These are phyloP conservation scores for Nigrospora oryzae DNA, from an alignment of 2,329 filamentous ascomycete genomes.

Conservation along the genomic window DNA sequence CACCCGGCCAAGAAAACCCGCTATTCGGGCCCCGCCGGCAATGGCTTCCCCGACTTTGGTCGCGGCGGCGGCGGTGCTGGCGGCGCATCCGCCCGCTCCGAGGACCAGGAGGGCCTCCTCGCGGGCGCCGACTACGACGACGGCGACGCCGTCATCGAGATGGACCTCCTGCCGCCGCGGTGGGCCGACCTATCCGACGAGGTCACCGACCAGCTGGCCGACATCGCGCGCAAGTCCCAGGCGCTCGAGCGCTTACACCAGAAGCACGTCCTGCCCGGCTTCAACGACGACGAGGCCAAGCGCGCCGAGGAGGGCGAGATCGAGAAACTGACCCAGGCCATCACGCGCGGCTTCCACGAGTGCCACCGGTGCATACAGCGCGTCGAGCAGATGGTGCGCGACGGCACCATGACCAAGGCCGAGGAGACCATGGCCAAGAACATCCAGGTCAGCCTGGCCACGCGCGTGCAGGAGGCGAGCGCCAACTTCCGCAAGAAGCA, in stretches of 20 bases:
- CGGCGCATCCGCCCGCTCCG: slow-evolving; percentile 27
- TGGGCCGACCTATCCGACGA: slow-evolving; percentile 96
- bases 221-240: slow-evolving; percentile 75
- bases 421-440: slow-evolving; percentile 96
- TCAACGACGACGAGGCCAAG: slow-evolving; percentile 90
- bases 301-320: slow-evolving; percentile 82
- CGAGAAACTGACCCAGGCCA: slow-evolving; percentile 79
- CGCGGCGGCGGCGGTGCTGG: slow-evolving; percentile 35
- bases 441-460: slow-evolving; percentile 83
- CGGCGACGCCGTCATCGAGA: slow-evolving; percentile 93
- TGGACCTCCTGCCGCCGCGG: slow-evolving; percentile 89
- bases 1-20: slow-evolving; percentile 81
- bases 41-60: slow-evolving; percentile 53
- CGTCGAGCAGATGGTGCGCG: slow-evolving; percentile 79
- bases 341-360: slow-evolving; percentile 81
- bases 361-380: slow-evolving; percentile 85
- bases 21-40: slow-evolving; percentile 44
- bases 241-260: slow-evolving; percentile 88
- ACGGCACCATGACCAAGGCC: slow-evolving; percentile 68
- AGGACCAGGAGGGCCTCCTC: slow-evolving; percentile 70
- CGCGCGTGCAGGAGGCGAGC: slow-evolving; percentile 84
- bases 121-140: slow-evolving; percentile 75
- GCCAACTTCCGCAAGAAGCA: slow-evolving; percentile 95
- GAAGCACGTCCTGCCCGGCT: slow-evolving; percentile 92
- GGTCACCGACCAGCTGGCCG: slow-evolving; percentile 71